Conservation (phyloP, 768 basidiomycete genomes). For the Leccinum olivaceopallidum region DNA sequence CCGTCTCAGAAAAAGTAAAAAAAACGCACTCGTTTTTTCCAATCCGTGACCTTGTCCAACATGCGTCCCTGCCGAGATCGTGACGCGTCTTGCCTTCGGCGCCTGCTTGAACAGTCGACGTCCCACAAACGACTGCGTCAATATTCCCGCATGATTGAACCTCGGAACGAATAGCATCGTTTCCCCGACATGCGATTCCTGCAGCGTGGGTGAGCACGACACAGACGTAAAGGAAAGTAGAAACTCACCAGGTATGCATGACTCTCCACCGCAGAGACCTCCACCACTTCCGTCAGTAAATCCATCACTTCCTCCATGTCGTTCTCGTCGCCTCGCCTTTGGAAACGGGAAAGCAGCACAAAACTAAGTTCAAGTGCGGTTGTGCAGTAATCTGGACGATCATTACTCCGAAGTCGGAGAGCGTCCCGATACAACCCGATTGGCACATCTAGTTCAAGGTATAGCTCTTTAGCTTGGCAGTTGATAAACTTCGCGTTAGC, state of each 20-base stretch:
- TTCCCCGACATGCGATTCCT: too few relatives aligned
- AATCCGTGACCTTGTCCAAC: too few relatives aligned
- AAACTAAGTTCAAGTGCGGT: background rate
- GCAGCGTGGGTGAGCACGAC: too few relatives aligned
- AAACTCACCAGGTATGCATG: background rate
- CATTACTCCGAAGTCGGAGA: background rate
- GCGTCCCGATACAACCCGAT: background rate
- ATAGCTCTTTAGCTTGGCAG: background rate
- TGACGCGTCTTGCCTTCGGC: too few relatives aligned
- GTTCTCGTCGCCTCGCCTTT: background rate
- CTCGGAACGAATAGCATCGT: too few relatives aligned
- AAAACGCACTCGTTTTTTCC: too few relatives aligned
- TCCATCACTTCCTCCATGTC: background rate
- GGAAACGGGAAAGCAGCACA: background rate
- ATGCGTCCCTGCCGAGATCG: too few relatives aligned
- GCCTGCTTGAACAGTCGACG: too few relatives aligned
- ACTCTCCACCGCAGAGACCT: background rate
- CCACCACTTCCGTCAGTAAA: background rate
- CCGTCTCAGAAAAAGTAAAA: too few relatives aligned
- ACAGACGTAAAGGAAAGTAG: too few relatives aligned
- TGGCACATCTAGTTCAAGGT: background rate
- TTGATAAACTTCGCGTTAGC: background rate
- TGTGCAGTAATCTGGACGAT: background rate
- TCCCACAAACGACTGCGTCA: too few relatives aligned
- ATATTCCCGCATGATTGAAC: too few relatives aligned